A percentile compares a stretch with the other conserved stretches of the same genome.
Conservation (phyloP, 768 basidiomycete species). For the Lepiota venenata region DNA sequence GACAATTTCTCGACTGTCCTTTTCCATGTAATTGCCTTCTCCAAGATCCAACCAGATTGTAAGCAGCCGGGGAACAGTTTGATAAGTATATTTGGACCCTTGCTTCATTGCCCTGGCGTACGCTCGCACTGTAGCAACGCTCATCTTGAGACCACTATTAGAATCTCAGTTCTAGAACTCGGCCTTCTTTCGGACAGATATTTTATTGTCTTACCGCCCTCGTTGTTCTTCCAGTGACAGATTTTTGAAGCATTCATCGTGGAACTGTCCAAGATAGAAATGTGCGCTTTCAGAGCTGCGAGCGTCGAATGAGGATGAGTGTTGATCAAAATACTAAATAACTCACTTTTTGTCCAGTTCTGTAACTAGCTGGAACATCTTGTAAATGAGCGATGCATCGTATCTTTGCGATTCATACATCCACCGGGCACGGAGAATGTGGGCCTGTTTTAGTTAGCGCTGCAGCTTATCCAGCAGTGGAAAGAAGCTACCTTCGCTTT, state of each 20-base stretch:
- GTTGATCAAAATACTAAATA: not conserved
- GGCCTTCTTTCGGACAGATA: not conserved
- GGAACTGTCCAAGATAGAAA: slow-evolving; percentile 86
- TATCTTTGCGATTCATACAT: slow-evolving; percentile 88
- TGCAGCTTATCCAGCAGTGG: not conserved
- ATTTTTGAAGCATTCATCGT: slow-evolving; percentile 71
- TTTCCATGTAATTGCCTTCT: slow-evolving; percentile 39
- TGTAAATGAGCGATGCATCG: slow-evolving; percentile 58
- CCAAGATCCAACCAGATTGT: slow-evolving; percentile 94
- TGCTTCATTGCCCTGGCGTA: slow-evolving; percentile 68
- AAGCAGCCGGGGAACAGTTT: slow-evolving; percentile 88
- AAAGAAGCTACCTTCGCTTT: slow-evolving; percentile 62
- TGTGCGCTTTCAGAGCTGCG: slow-evolving; percentile 79
- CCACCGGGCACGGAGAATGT: slow-evolving; percentile 85
- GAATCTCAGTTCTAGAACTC: not conserved
- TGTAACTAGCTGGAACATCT: slow-evolving; percentile 50
- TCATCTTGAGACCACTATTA: slow-evolving; percentile 60
- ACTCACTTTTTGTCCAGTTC: slow-evolving; percentile 47
- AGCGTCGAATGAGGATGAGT: not conserved
- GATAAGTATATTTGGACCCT: slow-evolving; percentile 96
- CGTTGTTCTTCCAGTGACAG: slow-evolving; percentile 43
- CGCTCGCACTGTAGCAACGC: slow-evolving; percentile 57
- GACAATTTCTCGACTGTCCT: slow-evolving; percentile 31
- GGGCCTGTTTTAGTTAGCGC: slow-evolving; percentile 44
- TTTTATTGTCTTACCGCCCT: slow-evolving; percentile 14